Conservation (phyloP, 2,329 filamentous ascomycete genomes). For the Aspergillus oerlinghausenensis region DNA sequence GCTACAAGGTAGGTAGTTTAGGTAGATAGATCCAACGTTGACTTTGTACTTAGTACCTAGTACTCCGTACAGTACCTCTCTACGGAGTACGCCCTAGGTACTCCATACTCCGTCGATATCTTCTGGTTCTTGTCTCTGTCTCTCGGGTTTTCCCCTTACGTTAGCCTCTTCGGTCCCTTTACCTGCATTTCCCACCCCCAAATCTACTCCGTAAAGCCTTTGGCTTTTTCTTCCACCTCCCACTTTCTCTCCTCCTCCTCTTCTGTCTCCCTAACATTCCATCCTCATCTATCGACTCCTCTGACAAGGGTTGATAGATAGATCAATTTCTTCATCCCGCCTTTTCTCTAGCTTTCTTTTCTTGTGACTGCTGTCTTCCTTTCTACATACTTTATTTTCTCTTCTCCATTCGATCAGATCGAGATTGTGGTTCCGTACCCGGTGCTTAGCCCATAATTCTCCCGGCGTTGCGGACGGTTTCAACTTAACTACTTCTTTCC, state of each 20-base stretch:
- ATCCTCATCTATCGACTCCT: not conserved
- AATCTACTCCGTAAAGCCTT: not conserved
- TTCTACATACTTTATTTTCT: slow-evolving; percentile 3
- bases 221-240: not conserved
- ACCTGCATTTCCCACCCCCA: not conserved
- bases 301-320: not conserved
- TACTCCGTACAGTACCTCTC: no score
- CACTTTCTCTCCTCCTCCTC: not conserved
- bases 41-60: not conserved
- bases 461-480: not conserved
- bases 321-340: slow-evolving; percentile 1
- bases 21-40: not conserved
- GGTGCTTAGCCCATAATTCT: not conserved
- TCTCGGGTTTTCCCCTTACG: not conserved
- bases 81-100: no score
- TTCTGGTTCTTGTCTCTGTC: not conserved
- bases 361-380: slow-evolving; percentile 1
- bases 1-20: not conserved
- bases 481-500: not conserved
- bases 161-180: not conserved
- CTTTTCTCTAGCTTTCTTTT: slow-evolving; percentile 7
- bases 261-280: not conserved
- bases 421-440: not conserved
- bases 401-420: not conserved
- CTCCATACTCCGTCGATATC: no score